Evolutionary conservation across 768 basidiomycete genomes (phyloP).

Genomic region (Suillus spraguei): DNA sequence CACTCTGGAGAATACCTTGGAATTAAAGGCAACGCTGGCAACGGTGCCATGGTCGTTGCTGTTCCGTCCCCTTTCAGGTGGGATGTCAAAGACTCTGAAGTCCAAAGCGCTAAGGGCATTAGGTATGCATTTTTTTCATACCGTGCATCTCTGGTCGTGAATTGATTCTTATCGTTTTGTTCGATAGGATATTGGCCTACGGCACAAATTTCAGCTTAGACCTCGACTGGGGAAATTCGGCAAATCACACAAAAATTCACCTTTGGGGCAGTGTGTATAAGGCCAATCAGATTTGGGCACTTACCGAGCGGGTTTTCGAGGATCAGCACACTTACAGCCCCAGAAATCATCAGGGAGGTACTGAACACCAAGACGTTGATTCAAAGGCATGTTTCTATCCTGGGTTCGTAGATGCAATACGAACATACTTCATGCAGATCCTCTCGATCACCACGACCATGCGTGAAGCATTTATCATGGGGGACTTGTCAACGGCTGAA

Average conservation of each 20-base stretch:
- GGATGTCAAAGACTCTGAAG: slow-evolving; percentile 50
- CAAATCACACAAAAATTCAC: slow-evolving; percentile 41
- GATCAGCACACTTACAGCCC: slow-evolving; percentile 45
- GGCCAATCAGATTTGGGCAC: neutral
- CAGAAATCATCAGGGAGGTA: slow-evolving; percentile 52
- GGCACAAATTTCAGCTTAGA: slow-evolving; percentile 49
- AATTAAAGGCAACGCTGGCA: slow-evolving; percentile 27
- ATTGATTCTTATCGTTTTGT: neutral
- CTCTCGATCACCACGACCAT: neutral
- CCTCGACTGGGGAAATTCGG: slow-evolving; percentile 45
- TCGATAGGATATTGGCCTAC: slow-evolving; percentile 46
- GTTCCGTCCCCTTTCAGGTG: slow-evolving; percentile 41
- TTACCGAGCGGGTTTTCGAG: slow-evolving; percentile 21
- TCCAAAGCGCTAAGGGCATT: slow-evolving; percentile 37
- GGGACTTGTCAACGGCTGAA: neutral
- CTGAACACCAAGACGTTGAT: slow-evolving; percentile 24
- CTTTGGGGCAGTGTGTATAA: slow-evolving; percentile 40
- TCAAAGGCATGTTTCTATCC: neutral
- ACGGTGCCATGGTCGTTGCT: slow-evolving; percentile 46
- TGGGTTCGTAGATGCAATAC: neutral
- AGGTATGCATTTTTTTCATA: slow-evolving; percentile 38
- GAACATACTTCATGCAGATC: neutral
- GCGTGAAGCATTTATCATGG: neutral
- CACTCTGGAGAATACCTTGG: slow-evolving; percentile 45
- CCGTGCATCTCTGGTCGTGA: neutral